Conservation (phyloP, 352 stramenopile genomes). For the Phytophthora melonis region DNA sequence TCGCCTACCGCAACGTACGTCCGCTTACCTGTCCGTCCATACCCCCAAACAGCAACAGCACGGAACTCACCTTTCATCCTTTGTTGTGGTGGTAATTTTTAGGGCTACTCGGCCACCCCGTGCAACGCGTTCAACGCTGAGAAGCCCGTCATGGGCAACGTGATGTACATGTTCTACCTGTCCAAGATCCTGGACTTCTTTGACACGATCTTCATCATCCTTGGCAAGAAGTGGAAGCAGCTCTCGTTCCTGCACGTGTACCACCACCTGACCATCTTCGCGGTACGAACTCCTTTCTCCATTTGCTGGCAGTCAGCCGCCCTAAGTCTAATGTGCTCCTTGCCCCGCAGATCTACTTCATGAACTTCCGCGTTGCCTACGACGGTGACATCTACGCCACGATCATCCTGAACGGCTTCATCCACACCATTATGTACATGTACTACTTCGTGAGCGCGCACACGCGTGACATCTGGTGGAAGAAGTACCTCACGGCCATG, state of each 20-base stretch:
- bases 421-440: constrained; percentile 99
- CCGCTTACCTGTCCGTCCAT: not conserved
- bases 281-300: constrained; percentile 47
- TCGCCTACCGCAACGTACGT: constrained; percentile 91
- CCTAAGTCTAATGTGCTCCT: constrained; percentile 8
- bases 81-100: constrained; percentile 9
- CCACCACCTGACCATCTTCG: constrained; percentile 98
- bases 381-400: constrained; percentile 98
- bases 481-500: constrained; percentile 95
- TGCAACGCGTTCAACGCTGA: constrained; percentile 93
- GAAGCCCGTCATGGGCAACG: constrained; percentile 94
- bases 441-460: constrained; percentile 99
- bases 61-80: constrained; percentile 10
- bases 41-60: not conserved
- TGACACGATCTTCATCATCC: constrained; percentile 98
- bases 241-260: constrained; percentile 98
- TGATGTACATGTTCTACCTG: constrained; percentile 99
- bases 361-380: constrained; percentile 94
- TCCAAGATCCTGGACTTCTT: constrained; percentile 96
- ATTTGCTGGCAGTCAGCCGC: not conserved
- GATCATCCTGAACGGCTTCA: constrained; percentile 97
- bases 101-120: constrained; percentile 90
- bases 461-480: constrained; percentile 98
- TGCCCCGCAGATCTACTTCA: constrained; percentile 91
- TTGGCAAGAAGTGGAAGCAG: constrained; percentile 98